Base-by-base conservation (phyloP, 495 filamentous ascomycete genomes). In the Chaetomium fimeti region DNA sequence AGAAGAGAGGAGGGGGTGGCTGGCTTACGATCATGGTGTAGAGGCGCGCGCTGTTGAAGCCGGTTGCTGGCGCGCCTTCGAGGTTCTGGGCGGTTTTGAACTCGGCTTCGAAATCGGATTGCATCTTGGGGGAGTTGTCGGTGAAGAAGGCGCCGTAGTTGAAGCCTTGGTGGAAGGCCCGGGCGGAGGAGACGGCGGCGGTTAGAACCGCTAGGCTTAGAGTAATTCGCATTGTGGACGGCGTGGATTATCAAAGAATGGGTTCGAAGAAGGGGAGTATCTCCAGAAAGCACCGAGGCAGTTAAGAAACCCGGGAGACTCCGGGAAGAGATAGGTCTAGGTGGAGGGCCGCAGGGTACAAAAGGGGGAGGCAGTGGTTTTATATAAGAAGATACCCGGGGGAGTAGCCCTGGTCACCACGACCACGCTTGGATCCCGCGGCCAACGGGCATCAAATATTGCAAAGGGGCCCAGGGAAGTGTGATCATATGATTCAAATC, bases 1-100 rank as follows among this genome's bases (percentile, higher is more conserved):
- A 11, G 32, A 9, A 1, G 32, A 11, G 32, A 11, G 5, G 7
- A 9, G 32, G 8, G 2, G 2, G 5, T 38, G 25, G 38, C 38
- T 18, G 24, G 61, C 67, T 58, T 74, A 84, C 81, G 53, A 77
- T 70, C 71, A 74, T 45, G 27, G 82, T 84, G 66, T 80, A 84
- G 42, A 84, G 74, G 43, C 81, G 75, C 47, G 89, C 91, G 69
- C 86, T 89, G 69, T 81, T 89, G 80, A 93, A 95, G 43, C 68
- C 70, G 64, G 86, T 49, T 16, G 25, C 91, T 40, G 83, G 56
- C 11, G 40, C 40, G 16, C 56, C 56, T 9, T 40, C 79, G 36
- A 96, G 85, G 60, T 78, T 77, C 74, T 89, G 84, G 60, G 92
- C 89, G 18, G 82, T 82, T 11, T 78, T 80, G 82, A 94, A 97